Evolutionary conservation across 768 basidiomycete genomes (phyloP), one percentile per base, ranked within the genome.

Genomic region (Lactarius deliciosus): DNA sequence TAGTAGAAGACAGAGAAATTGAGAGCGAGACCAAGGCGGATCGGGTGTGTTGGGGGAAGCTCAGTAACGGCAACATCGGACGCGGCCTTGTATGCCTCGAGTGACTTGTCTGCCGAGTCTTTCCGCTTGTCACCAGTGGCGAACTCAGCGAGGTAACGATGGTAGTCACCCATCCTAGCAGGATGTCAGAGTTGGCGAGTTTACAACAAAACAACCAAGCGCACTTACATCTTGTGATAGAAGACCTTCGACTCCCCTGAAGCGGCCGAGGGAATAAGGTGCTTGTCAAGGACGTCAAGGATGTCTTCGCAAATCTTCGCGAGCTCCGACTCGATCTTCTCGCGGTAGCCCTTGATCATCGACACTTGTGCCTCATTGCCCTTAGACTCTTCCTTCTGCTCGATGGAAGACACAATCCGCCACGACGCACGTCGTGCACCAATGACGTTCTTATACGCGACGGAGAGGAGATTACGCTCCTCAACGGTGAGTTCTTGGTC

Each of bases 1-100:
- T 97, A 97, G 86, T 98, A 98, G 86, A 98, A 98, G 59, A 98
- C 96, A 62, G 94, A 97, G 87, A 98, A 98, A 87, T 98, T 98
- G 76, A 98, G 85, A 56, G 96, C 96, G 63, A 98, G 91, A 79
- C 96, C 96, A 70, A 98, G 92, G 75, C 96, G 95, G 80, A 98
- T 98, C 70, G 95, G 96, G 81, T 97, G 96, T 76, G 95, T 97
- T 36, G 92, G 91, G 30, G 90, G 94, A 54, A 98, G 90, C 80
- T 97, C 94, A 60, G 90, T 94, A 74, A 96, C 91, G 72, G 96
- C 96, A 77, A 98, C 94, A 70, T 96, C 93, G 59, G 96, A 97
- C 62, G 96, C 96, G 62, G 92, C 91, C 87, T 98, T 97, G 89
- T 98, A 94, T 30, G 93, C 92, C 79, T 93, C 93, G 71, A 98